phyloP scores from a whole-genome alignment of 768 basidiomycete species.

The Auriscalpium orientale region DNA sequence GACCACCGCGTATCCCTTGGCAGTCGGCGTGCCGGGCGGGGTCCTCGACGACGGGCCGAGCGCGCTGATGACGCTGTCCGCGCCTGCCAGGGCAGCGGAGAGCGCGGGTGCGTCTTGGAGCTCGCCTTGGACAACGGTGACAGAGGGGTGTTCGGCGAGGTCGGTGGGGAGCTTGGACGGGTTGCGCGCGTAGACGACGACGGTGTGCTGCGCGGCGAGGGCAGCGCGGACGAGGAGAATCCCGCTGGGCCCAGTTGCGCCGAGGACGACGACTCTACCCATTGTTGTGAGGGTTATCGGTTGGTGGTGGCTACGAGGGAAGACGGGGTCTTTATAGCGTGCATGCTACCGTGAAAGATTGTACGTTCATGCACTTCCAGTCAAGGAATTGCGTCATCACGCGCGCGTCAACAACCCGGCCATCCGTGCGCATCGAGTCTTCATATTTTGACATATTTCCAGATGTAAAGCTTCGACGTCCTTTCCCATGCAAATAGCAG shows the following conservation, averaged over 20 bases:
- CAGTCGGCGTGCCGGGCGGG: conserved; percentile 48
- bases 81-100: conserved; percentile 44
- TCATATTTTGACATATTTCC: too few species aligned
- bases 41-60: conserved; percentile 46
- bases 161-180: conserved; percentile 55
- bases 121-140: conserved; percentile 47
- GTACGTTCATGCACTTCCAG: too few species aligned
- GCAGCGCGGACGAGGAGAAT: conserved; percentile 48
- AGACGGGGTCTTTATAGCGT: too few species aligned
- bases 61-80: conserved; percentile 58
- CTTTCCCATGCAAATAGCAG: too few species aligned
- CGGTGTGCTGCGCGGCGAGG: conserved; percentile 34
- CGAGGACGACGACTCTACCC: conserved; percentile 40
- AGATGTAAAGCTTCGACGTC: too few species aligned
- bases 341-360: too few species aligned
- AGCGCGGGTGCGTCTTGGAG: conserved; percentile 46
- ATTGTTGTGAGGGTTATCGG: too few species aligned
- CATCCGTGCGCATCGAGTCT: too few species aligned
- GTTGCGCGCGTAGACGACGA: conserved; percentile 58
- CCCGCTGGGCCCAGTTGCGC: conserved; percentile 59
- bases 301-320: too few species aligned
- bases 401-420: too few species aligned
- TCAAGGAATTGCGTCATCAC: too few species aligned
- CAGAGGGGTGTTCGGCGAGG: conserved; percentile 33
- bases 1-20: conserved; percentile 48